These are phyloP conservation scores for Acacia concinna DNA, from an alignment of 331 rosid genomes.

Conservation along the genomic window DNA sequence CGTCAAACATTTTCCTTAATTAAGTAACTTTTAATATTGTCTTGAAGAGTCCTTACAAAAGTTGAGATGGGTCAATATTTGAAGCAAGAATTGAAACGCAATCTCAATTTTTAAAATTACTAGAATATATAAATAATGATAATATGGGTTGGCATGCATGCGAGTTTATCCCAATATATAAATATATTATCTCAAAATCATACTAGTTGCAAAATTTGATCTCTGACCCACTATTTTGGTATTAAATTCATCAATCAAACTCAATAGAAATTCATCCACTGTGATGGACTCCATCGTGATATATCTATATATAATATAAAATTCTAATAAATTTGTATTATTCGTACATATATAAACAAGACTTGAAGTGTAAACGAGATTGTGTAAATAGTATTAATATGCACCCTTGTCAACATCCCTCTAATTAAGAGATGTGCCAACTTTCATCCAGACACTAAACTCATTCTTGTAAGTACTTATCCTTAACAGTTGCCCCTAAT, in stretches of 20 bases:
- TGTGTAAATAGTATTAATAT: neutral
- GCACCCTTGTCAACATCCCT: neutral
- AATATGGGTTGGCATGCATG: neutral
- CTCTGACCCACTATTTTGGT: neutral
- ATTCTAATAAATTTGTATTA: no score
- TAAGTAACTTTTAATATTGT: neutral
- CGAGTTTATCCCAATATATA: neutral
- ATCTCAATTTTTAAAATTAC: neutral
- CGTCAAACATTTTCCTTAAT: neutral
- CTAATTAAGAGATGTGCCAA: conserved; percentile 11
- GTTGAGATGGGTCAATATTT: neutral
- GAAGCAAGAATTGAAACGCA: neutral
- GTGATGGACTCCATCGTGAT: neutral
- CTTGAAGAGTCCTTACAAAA: neutral
- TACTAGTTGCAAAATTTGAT: no score
- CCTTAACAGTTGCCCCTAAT: neutral
- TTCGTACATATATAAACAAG: no score
- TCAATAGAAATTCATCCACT: neutral
- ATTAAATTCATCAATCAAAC: neutral
- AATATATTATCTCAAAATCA: neutral
- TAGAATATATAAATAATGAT: no score
- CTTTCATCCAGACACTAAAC: conserved; percentile 3
- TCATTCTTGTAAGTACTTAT: conserved; percentile 2
- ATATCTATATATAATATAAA: no score
- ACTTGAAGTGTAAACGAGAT: neutral